Percentiles rank a stretch among this genome's conserved stretches.
Conservation (phyloP, 1,284 basidiomycete genomes). For the Coniferiporia weirii region DNA sequence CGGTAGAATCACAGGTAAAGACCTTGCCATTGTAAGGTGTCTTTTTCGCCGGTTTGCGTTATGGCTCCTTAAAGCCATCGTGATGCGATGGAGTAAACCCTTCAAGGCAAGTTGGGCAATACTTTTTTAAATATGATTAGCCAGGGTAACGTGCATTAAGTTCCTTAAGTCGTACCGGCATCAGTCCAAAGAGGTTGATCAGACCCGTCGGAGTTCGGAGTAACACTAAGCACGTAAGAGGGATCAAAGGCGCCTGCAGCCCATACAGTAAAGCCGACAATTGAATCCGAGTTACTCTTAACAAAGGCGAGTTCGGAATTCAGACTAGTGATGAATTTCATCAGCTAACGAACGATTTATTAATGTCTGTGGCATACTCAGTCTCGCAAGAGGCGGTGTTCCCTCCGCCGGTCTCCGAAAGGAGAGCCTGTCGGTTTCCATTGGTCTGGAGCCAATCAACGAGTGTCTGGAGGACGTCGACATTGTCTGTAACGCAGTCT, state of each 20-base stretch:
- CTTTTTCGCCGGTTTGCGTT: no score
- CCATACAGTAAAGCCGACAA: conserved; percentile 49
- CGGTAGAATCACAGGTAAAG: no score
- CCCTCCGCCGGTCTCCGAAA: conserved; percentile 56
- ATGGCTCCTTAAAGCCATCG: no score
- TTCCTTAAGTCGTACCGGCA: conserved; percentile 24
- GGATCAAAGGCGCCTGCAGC: conserved; percentile 36
- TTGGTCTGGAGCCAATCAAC: conserved; percentile 42
- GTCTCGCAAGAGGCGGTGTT: conserved; percentile 46
- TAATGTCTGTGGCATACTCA: conserved; percentile 25
- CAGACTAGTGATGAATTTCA: conserved; percentile 27
- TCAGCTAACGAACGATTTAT: neutral
- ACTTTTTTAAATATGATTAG: conserved; percentile 18
- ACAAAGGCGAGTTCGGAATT: conserved; percentile 42
- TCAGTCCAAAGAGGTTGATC: conserved; percentile 33
- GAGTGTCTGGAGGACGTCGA: conserved; percentile 40
- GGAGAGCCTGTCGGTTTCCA: conserved; percentile 49
- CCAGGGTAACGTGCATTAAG: neutral
- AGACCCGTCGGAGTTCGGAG: conserved; percentile 32
- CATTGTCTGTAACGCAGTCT: conserved; percentile 32
- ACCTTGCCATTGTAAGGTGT: no score
- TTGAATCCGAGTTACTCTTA: conserved; percentile 38
- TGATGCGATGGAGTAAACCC: no score
- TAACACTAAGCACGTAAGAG: conserved; percentile 33
- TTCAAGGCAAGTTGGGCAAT: conserved; percentile 27